Evolutionary conservation across 768 basidiomycete genomes (phyloP).

Genomic region (Mycena filopes): DNA sequence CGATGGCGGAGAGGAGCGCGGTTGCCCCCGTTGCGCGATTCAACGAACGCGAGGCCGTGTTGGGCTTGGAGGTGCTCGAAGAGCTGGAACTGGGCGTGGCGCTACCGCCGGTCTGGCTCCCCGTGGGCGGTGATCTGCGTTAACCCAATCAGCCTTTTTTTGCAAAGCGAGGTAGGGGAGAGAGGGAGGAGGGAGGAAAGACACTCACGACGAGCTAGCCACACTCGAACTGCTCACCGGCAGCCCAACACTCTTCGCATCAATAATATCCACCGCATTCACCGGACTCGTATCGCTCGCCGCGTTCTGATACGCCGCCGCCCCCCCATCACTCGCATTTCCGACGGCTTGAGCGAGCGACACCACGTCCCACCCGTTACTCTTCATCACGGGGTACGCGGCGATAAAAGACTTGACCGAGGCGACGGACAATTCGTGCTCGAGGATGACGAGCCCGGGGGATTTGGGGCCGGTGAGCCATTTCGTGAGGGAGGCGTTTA

Average conservation of each 20-base stretch:
- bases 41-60: not conserved
- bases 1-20: not conserved
- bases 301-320: slow-evolving; percentile 61
- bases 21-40: not conserved
- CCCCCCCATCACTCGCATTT: no score
- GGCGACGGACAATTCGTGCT: slow-evolving; percentile 79
- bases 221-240: no score
- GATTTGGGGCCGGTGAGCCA: slow-evolving; percentile 75
- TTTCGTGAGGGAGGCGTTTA: slow-evolving; percentile 59
- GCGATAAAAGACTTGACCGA: slow-evolving; percentile 75
- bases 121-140: no score
- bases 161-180: no score
- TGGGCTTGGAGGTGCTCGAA: not conserved
- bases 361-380: slow-evolving; percentile 76
- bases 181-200: no score
- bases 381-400: slow-evolving; percentile 69
- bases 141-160: no score
- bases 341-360: slow-evolving; percentile 61
- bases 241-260: not conserved
- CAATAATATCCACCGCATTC: slow-evolving; percentile 4
- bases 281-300: slow-evolving; percentile 32
- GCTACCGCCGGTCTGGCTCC: not conserved
- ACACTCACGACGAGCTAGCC: no score
- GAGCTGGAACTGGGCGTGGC: no score
- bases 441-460: slow-evolving; percentile 86